A percentile compares a stretch with the other conserved stretches of the same genome.
Evolutionary conservation across 805 yeast species (phyloP).

Genomic region (Metahyphopichia silvanorum): DNA sequence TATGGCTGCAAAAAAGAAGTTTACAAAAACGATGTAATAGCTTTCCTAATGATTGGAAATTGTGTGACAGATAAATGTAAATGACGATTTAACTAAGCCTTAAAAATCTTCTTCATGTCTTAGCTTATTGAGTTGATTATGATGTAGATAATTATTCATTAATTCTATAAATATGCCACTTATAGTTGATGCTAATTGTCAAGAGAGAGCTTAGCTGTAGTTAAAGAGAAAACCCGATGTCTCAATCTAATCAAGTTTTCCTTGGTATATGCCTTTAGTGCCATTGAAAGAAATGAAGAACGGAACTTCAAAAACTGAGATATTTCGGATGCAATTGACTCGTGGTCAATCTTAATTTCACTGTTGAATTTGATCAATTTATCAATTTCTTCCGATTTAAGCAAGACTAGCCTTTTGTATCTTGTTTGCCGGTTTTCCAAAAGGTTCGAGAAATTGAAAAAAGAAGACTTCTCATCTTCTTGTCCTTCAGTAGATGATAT

Average conservation of each 20-base stretch:
- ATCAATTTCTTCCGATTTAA: conserved; percentile 38
- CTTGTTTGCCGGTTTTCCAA: conserved; percentile 52
- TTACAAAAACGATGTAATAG: too few relatives aligned
- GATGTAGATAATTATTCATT: too few relatives aligned
- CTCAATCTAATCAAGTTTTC: conserved; percentile 2
- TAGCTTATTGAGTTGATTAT: too few relatives aligned
- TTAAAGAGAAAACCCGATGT: conserved; percentile 1
- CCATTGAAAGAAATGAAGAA: conserved; percentile 34
- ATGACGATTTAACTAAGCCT: too few relatives aligned
- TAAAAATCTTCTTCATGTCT: too few relatives aligned
- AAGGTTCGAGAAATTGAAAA: conserved; percentile 35
- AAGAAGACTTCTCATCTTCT: conserved; percentile 18
- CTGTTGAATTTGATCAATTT: conserved; percentile 41
- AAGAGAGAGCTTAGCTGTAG: too few relatives aligned
- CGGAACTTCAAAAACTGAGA: conserved; percentile 56
- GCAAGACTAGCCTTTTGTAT: conserved; percentile 41
- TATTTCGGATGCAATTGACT: conserved; percentile 58
- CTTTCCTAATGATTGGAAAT: too few relatives aligned
- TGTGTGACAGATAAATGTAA: too few relatives aligned
- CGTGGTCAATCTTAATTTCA: conserved; percentile 55
- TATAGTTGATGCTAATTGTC: too few relatives aligned
- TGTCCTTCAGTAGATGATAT: conserved; percentile 3
- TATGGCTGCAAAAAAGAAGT: too few relatives aligned
- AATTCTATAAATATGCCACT: too few relatives aligned
- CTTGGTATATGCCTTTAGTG: conserved; percentile 28